Evolutionary conservation across 352 stramenopile species (phyloP).

Genomic region (Aphanomyces astaci): DNA sequence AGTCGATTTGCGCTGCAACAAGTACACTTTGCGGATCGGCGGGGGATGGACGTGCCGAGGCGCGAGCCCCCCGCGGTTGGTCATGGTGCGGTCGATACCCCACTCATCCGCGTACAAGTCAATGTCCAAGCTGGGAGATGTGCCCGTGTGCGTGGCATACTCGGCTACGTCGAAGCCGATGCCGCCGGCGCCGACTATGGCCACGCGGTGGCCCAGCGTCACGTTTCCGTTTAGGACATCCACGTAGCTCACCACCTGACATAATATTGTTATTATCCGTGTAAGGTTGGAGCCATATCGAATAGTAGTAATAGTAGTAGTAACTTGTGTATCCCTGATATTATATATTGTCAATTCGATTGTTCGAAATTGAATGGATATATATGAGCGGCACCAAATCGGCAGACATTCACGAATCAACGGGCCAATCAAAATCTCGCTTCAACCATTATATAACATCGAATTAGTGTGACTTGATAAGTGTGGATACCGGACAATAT

Average conservation of each 20-base stretch:
- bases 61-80: conserved; percentile 74
- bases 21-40: conserved; percentile 74
- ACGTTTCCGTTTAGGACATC: conserved; percentile 89
- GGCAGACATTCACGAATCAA: too few relatives aligned
- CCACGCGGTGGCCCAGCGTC: conserved; percentile 87
- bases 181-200: conserved; percentile 93
- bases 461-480: too few relatives aligned
- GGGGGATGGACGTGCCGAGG: conserved; percentile 34
- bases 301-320: too few relatives aligned
- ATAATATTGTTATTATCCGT: too few relatives aligned
- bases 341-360: too few relatives aligned
- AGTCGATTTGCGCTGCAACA: conserved; percentile 93
- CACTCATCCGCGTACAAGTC: conserved; percentile 90
- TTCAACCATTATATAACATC: too few relatives aligned
- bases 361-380: too few relatives aligned
- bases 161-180: conserved; percentile 98
- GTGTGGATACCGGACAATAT: not conserved
- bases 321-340: too few relatives aligned
- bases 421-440: too few relatives aligned
- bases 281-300: too few relatives aligned
- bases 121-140: conserved; percentile 57
- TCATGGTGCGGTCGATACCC: conserved; percentile 87
- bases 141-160: conserved; percentile 83
- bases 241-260: conserved; percentile 89
- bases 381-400: too few relatives aligned